Evolutionary conservation across 1,284 basidiomycete species (phyloP), one percentile per base, ranked within the genome.

Genomic region (Austroboletus niveus): DNA sequence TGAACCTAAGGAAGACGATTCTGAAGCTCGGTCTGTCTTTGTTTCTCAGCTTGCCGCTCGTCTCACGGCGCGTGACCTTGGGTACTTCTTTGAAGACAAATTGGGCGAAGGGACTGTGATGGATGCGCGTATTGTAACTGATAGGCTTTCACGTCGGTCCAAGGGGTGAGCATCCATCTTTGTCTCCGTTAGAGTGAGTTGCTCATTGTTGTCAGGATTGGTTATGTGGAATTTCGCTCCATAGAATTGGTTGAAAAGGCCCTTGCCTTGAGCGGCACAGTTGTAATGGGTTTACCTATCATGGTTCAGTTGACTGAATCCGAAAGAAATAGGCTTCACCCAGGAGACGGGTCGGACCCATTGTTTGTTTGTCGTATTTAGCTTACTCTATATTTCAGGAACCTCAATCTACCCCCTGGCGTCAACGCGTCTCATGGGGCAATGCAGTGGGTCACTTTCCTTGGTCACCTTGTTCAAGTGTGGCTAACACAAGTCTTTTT

Each of bases 11-110:
- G 90, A 89, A 70, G 89, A 92, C 66, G 94, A 94, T 70, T 94
- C 89, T 54, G 95, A 98, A 80, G 85, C 89, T 66, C 90, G 97
- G 70, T 98, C 96, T 61, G 92, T 98, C 59, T 99, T 99, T 75
- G 94, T 98, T 69, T 95, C 94, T 63, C 96, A 98, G 75, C 86
- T 99, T 67, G 92, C 96, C 61, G 92, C 94, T 52, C 85, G 93
- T 65, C 85, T 98, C 69, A 96, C 93, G 53, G 93, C 94, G 65
- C 83, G 92, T 66, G 96, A 99, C 76, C 78, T 99, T 69, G 94
- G 94, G 57, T 92, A 96, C 73, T 99, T 99, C 78, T 98, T 99
- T 69, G 96, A 98, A 78, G 92, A 97, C 69, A 94, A 93, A 70
- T 80, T 98, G 32, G 94, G 94, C 27, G 89, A 92, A 71, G 87